Base-by-base conservation (phyloP, 257 asterid species). In the Solanum okadae region DNA sequence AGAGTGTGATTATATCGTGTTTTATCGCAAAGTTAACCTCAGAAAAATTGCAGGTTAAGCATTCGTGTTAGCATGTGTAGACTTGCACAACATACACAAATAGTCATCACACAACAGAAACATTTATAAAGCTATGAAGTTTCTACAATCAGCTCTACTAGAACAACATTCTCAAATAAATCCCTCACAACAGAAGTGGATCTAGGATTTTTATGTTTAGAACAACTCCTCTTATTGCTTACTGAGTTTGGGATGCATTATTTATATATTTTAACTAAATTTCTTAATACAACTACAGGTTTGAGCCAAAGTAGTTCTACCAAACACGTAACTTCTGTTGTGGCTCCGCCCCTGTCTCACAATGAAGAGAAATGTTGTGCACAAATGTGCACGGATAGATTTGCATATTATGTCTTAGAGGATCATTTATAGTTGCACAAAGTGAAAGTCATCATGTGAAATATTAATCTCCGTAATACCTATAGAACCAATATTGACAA, bases 401-500 rank as follows among this genome's bases (percentile, higher is more conserved):
- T 76, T 75, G 81, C 0, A 22, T 35, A 11, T 75, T 23, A 75
- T 34, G 81, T 34, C 81, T 72, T 34, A 72, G 27, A 72, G 44
- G 81, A 18, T 0, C 20, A 75, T 37, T 76, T 59, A 38, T 76
- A 76, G 83, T 76, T 37, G 34, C 56, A 75, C 3, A 3, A 31
- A 31, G 33, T 9, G 42, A 27, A 16, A 9, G 40, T 18, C 15
- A 46, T 81, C 86, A 46, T 0, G 23, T 29, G 27, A 0, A 5
- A 20, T 49, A 0, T 46, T 81, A 16, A 46, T 27, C 70, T 46
- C 13, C 5, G 6, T 3, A 83, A 88, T 92, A 95, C 99, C 99
- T 92, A 96, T 93, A 49, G 98, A 90, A 87, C 98, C 99, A 85
- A 96, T 92, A 65, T 92, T 95, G 94, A 96, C 89, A 86, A 96